These are phyloP conservation scores for Pestalotiopsis sp. DNA, from an alignment of 2,329 filamentous ascomycete species.

Conservation along the genomic window DNA sequence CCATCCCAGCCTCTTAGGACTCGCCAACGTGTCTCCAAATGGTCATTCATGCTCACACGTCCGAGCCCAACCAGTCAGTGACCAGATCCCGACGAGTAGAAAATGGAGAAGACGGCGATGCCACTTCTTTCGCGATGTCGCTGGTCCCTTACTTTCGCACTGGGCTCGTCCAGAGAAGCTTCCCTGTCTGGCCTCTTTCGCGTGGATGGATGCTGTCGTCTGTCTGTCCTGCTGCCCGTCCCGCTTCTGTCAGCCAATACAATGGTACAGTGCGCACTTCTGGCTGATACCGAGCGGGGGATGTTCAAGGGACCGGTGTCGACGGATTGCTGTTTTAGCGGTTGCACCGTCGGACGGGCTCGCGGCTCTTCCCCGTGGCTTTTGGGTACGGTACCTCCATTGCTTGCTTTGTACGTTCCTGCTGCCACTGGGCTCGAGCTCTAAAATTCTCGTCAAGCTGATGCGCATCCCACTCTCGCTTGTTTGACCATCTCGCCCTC, in stretches of 20 bases:
- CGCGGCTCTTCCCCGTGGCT: constrained; percentile 6
- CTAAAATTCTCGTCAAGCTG: not conserved
- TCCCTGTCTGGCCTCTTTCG: not conserved
- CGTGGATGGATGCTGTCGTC: not conserved
- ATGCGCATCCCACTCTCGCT: not conserved
- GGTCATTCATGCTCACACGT: not conserved
- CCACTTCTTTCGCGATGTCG: not conserved
- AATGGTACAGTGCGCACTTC: not conserved
- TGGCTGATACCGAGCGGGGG: not conserved
- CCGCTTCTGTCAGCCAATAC: not conserved
- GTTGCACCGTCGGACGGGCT: not conserved
- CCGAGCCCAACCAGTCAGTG: not conserved
- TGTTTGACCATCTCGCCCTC: not conserved
- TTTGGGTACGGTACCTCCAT: not conserved
- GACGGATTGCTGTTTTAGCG: constrained; percentile 6
- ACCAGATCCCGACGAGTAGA: not conserved
- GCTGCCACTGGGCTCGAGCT: not conserved
- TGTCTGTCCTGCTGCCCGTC: not conserved
- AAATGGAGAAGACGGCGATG: not conserved
- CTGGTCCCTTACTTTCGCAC: not conserved
- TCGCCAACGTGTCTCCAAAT: constrained; percentile 11
- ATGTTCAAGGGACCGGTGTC: not conserved
- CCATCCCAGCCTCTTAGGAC: constrained; percentile 10
- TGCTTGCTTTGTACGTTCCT: not conserved
- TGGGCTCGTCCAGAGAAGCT: not conserved